phyloP scores from a whole-genome alignment of 768 basidiomycete species.

The Crassisporium funariophilum region DNA sequence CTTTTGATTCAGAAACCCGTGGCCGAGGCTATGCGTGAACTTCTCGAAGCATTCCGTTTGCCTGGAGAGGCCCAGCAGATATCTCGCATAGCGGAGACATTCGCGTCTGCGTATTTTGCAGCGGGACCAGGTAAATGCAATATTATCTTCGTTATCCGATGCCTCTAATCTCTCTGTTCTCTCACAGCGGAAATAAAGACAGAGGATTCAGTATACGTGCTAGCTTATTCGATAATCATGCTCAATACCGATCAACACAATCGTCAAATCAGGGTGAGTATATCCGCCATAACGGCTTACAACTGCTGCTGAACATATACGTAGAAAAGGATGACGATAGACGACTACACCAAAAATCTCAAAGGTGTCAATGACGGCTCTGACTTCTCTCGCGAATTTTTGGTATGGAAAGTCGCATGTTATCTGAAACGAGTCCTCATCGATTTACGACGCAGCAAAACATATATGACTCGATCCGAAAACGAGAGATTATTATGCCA shows the following conservation, averaged over 20 bases:
- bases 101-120: slow-evolving; percentile 89
- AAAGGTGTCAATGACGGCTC: slow-evolving; percentile 87
- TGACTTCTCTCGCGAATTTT: slow-evolving; percentile 84
- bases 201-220: slow-evolving; percentile 91
- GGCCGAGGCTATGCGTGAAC: slow-evolving; percentile 93
- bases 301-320: slow-evolving; percentile 5
- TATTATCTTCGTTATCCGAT: neutral
- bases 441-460: slow-evolving; percentile 61
- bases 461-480: slow-evolving; percentile 94
- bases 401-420: slow-evolving; percentile 46
- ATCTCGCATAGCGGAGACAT: slow-evolving; percentile 89
- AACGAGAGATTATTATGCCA: slow-evolving; percentile 94
- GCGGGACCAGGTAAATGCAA: slow-evolving; percentile 67
- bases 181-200: slow-evolving; percentile 79
- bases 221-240: slow-evolving; percentile 96
- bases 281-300: no score
- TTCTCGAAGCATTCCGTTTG: slow-evolving; percentile 90
- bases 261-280: slow-evolving; percentile 82
- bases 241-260: slow-evolving; percentile 97
- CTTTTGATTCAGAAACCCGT: slow-evolving; percentile 72
- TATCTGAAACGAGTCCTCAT: neutral
- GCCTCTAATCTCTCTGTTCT: neutral
- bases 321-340: slow-evolving; percentile 96
- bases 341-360: slow-evolving; percentile 91
- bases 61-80: slow-evolving; percentile 98